These are phyloP conservation scores for Huntiella bhutanensis DNA, from an alignment of 2,329 filamentous ascomycete species.

Conservation along the genomic window DNA sequence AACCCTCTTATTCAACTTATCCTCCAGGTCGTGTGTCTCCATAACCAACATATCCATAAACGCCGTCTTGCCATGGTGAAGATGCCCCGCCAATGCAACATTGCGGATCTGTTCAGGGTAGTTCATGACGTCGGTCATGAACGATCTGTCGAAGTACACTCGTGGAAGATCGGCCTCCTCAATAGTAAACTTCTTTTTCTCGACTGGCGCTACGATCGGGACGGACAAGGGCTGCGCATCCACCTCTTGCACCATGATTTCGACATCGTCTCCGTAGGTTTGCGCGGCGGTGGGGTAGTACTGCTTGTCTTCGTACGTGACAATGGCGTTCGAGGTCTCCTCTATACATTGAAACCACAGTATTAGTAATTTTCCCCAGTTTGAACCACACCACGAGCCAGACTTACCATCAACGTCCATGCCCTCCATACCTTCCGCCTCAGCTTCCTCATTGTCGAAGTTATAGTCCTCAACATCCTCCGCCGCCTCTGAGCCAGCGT, in stretches of 20 bases:
- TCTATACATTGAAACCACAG: slow-evolving; percentile 20
- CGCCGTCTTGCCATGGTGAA: slow-evolving; percentile 95
- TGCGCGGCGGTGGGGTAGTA: slow-evolving; percentile 98
- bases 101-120: slow-evolving; percentile 91
- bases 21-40: slow-evolving; percentile 77
- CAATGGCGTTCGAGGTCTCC: slow-evolving; percentile 86
- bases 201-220: slow-evolving; percentile 82
- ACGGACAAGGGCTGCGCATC: slow-evolving; percentile 84
- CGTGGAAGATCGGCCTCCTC: slow-evolving; percentile 80
- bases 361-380: background rate
- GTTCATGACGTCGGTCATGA: slow-evolving; percentile 92
- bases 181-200: slow-evolving; percentile 89
- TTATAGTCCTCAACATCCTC: slow-evolving; percentile 58
- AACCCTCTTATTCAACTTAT: slow-evolving; percentile 59
- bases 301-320: slow-evolving; percentile 97
- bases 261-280: slow-evolving; percentile 83
- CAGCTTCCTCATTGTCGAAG: slow-evolving; percentile 50
- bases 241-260: slow-evolving; percentile 91
- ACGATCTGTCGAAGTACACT: slow-evolving; percentile 71
- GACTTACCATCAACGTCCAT: slow-evolving; percentile 76
- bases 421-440: slow-evolving; percentile 55
- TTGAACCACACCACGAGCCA: background rate
- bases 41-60: slow-evolving; percentile 97
- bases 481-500: slow-evolving; percentile 65
- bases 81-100: slow-evolving; percentile 73